Evolutionary conservation across 768 basidiomycete genomes (phyloP).

Genomic region (Tylopilus felleus): DNA sequence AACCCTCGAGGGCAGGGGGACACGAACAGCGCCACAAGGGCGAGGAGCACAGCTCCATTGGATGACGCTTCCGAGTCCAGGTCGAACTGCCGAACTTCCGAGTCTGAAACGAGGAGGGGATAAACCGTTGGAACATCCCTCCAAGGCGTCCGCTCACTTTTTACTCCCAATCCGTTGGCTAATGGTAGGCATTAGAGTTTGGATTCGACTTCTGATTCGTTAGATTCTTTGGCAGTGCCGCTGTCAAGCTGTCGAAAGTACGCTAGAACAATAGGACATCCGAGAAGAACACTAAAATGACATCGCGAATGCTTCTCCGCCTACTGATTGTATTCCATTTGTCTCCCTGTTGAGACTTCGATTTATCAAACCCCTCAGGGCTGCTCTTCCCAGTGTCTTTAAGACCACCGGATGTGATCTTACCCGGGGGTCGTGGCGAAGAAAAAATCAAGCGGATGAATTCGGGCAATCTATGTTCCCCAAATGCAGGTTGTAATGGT

Average conservation of each 20-base stretch:
- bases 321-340: neutral
- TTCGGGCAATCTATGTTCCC: neutral
- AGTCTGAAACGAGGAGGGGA: neutral
- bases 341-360: neutral
- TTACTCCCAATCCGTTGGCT: neutral
- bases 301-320: neutral
- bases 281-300: neutral
- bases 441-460: neutral
- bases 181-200: neutral
- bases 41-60: neutral
- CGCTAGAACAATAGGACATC: neutral
- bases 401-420: neutral
- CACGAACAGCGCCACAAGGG: neutral
- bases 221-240: neutral
- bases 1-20: neutral
- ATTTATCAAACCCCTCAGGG: neutral
- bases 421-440: neutral
- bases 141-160: neutral
- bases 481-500: neutral
- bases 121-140: neutral
- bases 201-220: neutral
- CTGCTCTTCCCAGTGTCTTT: neutral
- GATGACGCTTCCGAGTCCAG: neutral
- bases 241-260: neutral
- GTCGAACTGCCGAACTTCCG: neutral